Base-by-base conservation (phyloP, 129 eudicot species). In the Mikania micrantha region DNA sequence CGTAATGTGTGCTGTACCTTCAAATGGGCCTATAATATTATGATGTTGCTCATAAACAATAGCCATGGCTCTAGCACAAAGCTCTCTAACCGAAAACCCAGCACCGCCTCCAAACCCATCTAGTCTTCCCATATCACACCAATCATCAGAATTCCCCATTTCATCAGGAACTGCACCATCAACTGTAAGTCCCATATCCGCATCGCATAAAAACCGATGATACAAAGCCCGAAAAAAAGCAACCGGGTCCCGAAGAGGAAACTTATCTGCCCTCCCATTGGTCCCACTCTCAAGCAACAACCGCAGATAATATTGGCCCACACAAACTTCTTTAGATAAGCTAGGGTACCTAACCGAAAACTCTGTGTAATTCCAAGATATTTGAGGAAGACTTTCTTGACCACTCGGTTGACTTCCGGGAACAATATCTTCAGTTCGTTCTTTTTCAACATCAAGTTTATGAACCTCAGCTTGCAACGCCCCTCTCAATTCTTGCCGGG, bases 31-130 rank as follows among this genome's bases (percentile, higher is more conserved):
- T 27, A 93, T 66, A 13, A 84, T 77, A 61, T 61, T 79, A 82
- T 82, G 67, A 78, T 93, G 98, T 29, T 93, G 96, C 64, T 88
- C 98, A 70, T 93, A 93, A n/a, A 88, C 98, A 71, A 92, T 92
- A 12, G 98, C 90, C 98, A 92, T 88, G 34, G 98, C 96, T 74
- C 98, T 83, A 52, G 98, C 98, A 79, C 98, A 92, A 63, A 92
- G 95, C 82, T 92, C 98, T 74, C 98, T 80, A 6, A 92, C 98
- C 2, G 96, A 92, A 65, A 85, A 84, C 27, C 98, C 98, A 25
- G 96, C 98, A 9, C 96, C 98, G 68, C 98, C 98, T 31, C 98
- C 98, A 79, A 92, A 92, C 68, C 98, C 98, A 86, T 92, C 98
- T 66, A 92, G 66, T 70, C 98, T 76, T 41, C 91, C 95, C 98